A percentile compares a stretch with the other conserved stretches of the same genome.
Conservation (phyloP, 345 rosid species). For the Combretum micranthum region DNA sequence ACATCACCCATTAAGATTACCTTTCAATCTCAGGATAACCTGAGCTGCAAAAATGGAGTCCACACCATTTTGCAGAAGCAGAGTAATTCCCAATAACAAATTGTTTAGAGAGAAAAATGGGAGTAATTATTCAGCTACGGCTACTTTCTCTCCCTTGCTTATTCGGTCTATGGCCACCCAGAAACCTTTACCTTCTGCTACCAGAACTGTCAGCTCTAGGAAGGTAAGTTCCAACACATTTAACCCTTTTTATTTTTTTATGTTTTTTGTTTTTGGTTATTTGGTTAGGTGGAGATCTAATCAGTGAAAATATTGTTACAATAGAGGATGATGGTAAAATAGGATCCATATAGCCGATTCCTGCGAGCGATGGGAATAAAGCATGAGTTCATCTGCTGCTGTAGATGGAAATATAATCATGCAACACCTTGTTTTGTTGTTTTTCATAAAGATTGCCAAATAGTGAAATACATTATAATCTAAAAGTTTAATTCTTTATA, state of each 20-base stretch:
- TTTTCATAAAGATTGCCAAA: too few species aligned
- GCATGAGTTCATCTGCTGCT: too few species aligned
- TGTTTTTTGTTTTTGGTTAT: background rate
- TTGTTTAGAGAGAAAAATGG: background rate
- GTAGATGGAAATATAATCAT: too few species aligned
- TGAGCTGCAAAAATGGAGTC: slow-evolving; percentile 32
- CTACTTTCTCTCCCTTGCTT: slow-evolving; percentile 18
- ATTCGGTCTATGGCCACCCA: slow-evolving; percentile 65
- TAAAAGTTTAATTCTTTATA: too few species aligned
- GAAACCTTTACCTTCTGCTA: slow-evolving; percentile 48
- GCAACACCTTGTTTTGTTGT: too few species aligned
- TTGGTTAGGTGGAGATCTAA: background rate
- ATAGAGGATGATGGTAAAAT: too few species aligned
- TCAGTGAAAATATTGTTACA: too few species aligned
- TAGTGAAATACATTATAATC: too few species aligned
- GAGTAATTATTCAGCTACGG: background rate
- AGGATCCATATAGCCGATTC: too few species aligned
- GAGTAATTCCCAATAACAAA: background rate
- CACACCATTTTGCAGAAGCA: slow-evolving; percentile 23
- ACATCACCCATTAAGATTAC: too few species aligned
- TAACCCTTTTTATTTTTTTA: background rate
- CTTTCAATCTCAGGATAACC: too few species aligned
- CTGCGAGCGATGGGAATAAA: too few species aligned
- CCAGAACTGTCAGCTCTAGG: slow-evolving; percentile 45
- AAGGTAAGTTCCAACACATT: slow-evolving; percentile 30